Base-by-base conservation (phyloP, 441 rosid genomes). In the Populus hybrid region DNA sequence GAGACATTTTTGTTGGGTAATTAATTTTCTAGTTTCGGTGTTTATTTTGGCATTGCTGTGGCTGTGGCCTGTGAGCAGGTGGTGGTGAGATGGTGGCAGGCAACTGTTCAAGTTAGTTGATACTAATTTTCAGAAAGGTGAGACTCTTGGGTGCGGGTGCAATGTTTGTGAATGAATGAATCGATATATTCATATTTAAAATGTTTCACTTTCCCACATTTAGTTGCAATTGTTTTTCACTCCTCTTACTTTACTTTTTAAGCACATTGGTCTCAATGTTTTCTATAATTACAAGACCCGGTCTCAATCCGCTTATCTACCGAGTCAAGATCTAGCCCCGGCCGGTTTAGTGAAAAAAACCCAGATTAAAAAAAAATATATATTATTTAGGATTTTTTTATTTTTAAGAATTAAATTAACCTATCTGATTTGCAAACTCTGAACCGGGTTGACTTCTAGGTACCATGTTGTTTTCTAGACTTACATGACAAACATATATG, bases 11-110 rank as follows among this genome's bases (percentile, higher is more conserved):
- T 23, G 11, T 3, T 23, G 0, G 28, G 24, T 9, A 3, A 9
- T 61, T 21, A 61, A 61, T 9, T 61, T 14, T 14, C 20, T 45
- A 11, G 56, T 45, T 45, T 14, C 16, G 56, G 3, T 14, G 56
- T 45, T 45, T 45, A 12, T 61, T 9, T 23, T 61, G 65, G 64
- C 63, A 56, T 20, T 10, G 50, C 85, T 35, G 86, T 65, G 88
- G 83, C 31, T n/a, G n/a, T n/a, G n/a, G n/a, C n/a, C n/a, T n/a
- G 56, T 38, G 72, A 11, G 16, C 21, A 2, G 73, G 33, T 35
- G 83, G 83, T 2, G 85, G 74, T 29, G 87, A 79, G 50, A 90
- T 81, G 3, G 86, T 84, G 63, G 53, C 74, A 90, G 63, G 53
- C 74, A 90, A 88, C 94, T 87, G 88, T 80, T 67, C 23, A 6